Evolutionary conservation across 768 basidiomycete species (phyloP).

Genomic region (Boletus fagicola): DNA sequence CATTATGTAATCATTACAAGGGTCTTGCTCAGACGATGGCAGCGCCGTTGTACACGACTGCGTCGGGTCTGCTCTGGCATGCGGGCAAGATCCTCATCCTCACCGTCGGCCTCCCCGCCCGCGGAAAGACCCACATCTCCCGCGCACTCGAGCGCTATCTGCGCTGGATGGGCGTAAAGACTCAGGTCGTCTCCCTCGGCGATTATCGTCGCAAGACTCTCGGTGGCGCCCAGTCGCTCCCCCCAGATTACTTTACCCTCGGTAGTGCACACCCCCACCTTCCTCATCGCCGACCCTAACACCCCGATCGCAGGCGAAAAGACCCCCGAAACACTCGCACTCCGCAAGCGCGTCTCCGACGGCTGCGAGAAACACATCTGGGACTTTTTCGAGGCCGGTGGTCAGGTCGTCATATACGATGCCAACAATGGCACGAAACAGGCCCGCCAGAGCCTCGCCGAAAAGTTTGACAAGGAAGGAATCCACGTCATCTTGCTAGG

Average conservation of each 20-base stretch:
- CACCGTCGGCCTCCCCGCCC: constrained; percentile 90
- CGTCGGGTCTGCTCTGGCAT: constrained; percentile 80
- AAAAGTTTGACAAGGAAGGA: constrained; percentile 82
- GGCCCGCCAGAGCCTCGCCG: constrained; percentile 65
- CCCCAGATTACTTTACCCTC: constrained; percentile 87
- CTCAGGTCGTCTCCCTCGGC: constrained; percentile 89
- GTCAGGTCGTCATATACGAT: constrained; percentile 98
- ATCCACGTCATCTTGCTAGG: constrained; percentile 95
- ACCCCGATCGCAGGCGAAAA: constrained; percentile 59
- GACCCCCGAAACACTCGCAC: constrained; percentile 71
- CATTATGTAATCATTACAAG: constrained; percentile 21
- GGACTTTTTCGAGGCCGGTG: constrained; percentile 82
- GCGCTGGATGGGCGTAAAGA: constrained; percentile 97
- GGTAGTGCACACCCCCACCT: constrained; percentile 40
- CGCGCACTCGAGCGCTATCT: constrained; percentile 95
- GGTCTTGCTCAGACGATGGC: constrained; percentile 48
- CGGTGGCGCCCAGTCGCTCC: constrained; percentile 84
- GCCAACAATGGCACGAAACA: constrained; percentile 87
- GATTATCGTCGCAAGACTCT: constrained; percentile 91
- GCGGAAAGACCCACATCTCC: constrained; percentile 96
- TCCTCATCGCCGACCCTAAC: neutral
- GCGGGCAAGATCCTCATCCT: constrained; percentile 94
- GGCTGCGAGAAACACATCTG: constrained; percentile 89
- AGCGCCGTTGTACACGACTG: constrained; percentile 94
- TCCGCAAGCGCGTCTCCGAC: constrained; percentile 69